A percentile compares a stretch with the other conserved stretches of the same genome.
Conservation (phyloP, 1,139 yeast species). For the Pichia sp. region DNA sequence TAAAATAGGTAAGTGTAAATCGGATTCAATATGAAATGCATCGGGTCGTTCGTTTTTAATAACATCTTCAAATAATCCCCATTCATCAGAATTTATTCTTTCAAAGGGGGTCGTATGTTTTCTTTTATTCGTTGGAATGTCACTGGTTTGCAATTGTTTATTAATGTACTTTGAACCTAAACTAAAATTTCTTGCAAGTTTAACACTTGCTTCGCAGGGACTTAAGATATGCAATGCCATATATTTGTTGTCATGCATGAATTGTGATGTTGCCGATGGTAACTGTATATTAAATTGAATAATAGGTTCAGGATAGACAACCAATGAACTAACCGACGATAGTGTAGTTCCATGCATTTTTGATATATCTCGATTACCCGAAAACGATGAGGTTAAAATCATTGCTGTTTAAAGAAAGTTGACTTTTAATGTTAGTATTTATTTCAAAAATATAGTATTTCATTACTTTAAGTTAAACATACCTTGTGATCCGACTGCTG, state of each 20-base stretch:
- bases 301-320: slow-evolving; percentile 66
- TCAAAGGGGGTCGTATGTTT: slow-evolving; percentile 38
- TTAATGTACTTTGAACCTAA: slow-evolving; percentile 39
- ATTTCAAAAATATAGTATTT: neutral
- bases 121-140: neutral
- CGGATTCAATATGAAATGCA: slow-evolving; percentile 6
- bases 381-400: slow-evolving; percentile 34
- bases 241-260: slow-evolving; percentile 46
- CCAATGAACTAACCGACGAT: slow-evolving; percentile 73
- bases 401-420: slow-evolving; percentile 27
- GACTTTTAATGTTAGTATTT: slow-evolving; percentile 1
- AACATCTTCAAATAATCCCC: slow-evolving; percentile 26
- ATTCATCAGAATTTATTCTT: slow-evolving; percentile 29
- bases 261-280: slow-evolving; percentile 70
- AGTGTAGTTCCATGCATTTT: slow-evolving; percentile 69
- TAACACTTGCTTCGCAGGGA: slow-evolving; percentile 47
- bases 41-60: slow-evolving; percentile 11
- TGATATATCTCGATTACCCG: slow-evolving; percentile 18
- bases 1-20: slow-evolving; percentile 49
- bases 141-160: neutral
- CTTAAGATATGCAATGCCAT: slow-evolving; percentile 74
- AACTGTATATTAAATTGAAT: slow-evolving; percentile 76
- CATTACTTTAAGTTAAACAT: slow-evolving; percentile 3
- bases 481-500: slow-evolving; percentile 31
- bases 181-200: slow-evolving; percentile 54